Evolutionary conservation across 345 rosid genomes (phyloP).

Genomic region (Chamaenerion angustifolium): DNA sequence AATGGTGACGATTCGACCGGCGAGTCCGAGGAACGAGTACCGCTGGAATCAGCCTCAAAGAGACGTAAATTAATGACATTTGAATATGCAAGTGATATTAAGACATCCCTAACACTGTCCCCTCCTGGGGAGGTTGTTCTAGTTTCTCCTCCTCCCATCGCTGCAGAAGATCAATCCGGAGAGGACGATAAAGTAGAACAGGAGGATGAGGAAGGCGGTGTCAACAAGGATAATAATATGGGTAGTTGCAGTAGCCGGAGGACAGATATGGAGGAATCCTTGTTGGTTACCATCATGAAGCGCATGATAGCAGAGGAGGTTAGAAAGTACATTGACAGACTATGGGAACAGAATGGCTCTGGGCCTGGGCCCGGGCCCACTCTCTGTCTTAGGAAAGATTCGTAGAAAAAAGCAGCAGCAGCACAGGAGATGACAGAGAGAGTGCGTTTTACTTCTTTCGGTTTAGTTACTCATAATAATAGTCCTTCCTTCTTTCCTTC

Average conservation of each 20-base stretch:
- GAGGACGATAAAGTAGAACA: no score
- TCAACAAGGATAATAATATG: background rate
- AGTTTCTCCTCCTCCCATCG: no score
- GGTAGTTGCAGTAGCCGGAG: background rate
- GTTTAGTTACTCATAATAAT: no score
- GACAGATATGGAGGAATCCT: slow-evolving; percentile 15
- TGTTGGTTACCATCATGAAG: slow-evolving; percentile 29
- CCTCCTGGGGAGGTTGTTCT: slow-evolving; percentile 26
- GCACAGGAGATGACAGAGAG: no score
- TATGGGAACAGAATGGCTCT: slow-evolving; percentile 10
- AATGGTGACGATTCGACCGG: slow-evolving; percentile 2
- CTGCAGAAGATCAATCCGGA: no score
- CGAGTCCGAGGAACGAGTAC: slow-evolving; percentile 13
- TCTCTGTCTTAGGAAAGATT: background rate
- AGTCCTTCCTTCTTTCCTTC: no score
- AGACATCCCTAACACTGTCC: slow-evolving; percentile 28
- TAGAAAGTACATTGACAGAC: slow-evolving; percentile 26
- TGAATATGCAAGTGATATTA: slow-evolving; percentile 18
- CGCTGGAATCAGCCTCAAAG: slow-evolving; percentile 7
- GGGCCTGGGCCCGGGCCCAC: background rate
- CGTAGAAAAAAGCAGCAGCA: no score
- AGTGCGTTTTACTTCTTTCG: no score
- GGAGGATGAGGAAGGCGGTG: background rate
- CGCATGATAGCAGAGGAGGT: slow-evolving; percentile 46
- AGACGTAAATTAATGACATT: slow-evolving; percentile 5